A percentile compares a stretch with the other conserved stretches of the same genome.
These are phyloP conservation scores for Fistulifera pelliculosa DNA, from an alignment of 108 stramenopile species.

Conservation along the genomic window DNA sequence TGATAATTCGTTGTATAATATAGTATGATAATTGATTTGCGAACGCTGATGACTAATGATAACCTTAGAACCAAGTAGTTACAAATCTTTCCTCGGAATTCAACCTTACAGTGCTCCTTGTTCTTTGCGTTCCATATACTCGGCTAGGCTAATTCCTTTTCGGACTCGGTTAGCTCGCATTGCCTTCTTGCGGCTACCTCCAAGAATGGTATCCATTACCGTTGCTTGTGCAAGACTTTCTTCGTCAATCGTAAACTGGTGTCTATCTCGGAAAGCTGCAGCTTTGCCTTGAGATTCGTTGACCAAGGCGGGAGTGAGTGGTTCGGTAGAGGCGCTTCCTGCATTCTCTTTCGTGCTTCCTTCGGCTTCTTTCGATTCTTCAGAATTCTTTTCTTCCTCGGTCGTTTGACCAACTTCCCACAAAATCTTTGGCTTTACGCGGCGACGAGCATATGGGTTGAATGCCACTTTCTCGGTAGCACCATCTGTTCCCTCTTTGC, in stretches of 20 bases:
- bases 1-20: too few species aligned
- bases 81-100: constrained; percentile 3
- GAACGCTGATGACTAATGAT: too few species aligned
- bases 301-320: constrained; percentile 21
- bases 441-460: constrained; percentile 80
- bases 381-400: constrained; percentile 46
- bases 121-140: constrained; percentile 64
- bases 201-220: constrained; percentile 23
- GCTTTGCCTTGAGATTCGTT: constrained; percentile 27
- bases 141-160: constrained; percentile 61
- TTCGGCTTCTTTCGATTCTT: constrained; percentile 29
- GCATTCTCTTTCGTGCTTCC: constrained; percentile 10
- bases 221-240: constrained; percentile 58
- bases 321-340: neutral
- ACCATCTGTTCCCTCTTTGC: constrained; percentile 27
- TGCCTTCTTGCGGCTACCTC: constrained; percentile 33
- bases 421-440: constrained; percentile 82
- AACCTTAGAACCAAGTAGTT: too few species aligned
- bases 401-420: constrained; percentile 75
- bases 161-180: constrained; percentile 30
- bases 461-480: constrained; percentile 35
- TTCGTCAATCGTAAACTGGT: constrained; percentile 71
- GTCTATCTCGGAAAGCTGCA: constrained; percentile 35
- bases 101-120: constrained; percentile 49
- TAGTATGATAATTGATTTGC: too few species aligned